A percentile compares a stretch with the other conserved stretches of the same genome.
Conservation (phyloP, 2,329 filamentous ascomycete species). For the Pestalotiopsis fici region DNA sequence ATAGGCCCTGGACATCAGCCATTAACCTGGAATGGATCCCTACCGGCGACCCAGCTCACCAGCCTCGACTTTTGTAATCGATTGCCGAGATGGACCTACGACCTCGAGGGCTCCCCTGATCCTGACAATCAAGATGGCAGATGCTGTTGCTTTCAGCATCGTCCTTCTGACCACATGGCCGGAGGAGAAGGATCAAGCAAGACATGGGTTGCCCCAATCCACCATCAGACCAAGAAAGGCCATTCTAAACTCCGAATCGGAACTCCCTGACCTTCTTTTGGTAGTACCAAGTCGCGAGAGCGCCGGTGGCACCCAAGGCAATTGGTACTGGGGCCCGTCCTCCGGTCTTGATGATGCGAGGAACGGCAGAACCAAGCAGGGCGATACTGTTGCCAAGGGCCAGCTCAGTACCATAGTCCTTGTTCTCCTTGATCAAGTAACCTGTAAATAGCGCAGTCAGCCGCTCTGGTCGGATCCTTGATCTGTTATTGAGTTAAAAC, state of each 20-base stretch:
- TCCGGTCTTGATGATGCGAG: conserved; percentile 38
- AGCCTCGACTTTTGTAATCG: too few species aligned
- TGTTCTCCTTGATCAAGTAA: conserved; percentile 41
- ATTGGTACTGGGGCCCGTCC: conserved; percentile 36
- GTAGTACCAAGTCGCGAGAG: conserved; percentile 40
- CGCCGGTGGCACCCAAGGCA: conserved; percentile 31
- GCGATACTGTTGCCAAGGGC: conserved; percentile 40
- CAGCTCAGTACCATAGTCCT: conserved; percentile 42
- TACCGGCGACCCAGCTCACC: too few species aligned
- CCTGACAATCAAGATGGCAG: too few species aligned
- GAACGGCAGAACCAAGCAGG: conserved; percentile 36
- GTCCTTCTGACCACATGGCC: too few species aligned
- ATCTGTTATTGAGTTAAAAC: background rate
- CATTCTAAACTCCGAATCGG: conserved; percentile 34
- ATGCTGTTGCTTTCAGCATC: too few species aligned
- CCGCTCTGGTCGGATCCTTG: background rate
- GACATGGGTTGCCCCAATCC: too few species aligned
- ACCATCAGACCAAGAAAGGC: background rate
- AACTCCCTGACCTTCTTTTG: conserved; percentile 43
- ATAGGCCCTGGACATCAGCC: background rate
- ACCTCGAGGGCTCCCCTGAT: too few species aligned
- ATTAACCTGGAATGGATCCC: background rate
- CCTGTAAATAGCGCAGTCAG: conserved; percentile 23
- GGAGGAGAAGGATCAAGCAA: background rate
- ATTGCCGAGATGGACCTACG: too few species aligned